These are phyloP conservation scores for Zygoascus biomembranicola DNA, from an alignment of 805 yeast species.

Conservation along the genomic window DNA sequence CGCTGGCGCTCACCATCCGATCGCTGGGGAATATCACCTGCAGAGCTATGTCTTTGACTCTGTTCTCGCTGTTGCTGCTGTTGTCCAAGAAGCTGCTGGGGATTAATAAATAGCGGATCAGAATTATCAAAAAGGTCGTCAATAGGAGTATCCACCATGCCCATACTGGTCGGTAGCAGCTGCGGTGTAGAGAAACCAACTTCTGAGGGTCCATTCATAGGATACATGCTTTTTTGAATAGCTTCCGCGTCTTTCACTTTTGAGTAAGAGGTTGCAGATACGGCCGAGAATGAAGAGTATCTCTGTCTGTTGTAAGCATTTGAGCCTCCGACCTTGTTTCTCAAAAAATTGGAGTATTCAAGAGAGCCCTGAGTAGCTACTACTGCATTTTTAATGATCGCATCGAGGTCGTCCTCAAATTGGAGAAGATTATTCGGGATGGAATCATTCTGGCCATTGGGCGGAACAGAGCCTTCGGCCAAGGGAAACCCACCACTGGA, in stretches of 20 bases:
- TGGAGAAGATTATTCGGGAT: not conserved
- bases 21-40: not conserved
- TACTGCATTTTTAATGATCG: slow-evolving; percentile 1
- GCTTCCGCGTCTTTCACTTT: slow-evolving; percentile 36
- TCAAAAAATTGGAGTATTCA: slow-evolving; percentile 9
- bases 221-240: slow-evolving; percentile 7
- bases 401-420: not conserved
- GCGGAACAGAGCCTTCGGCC: not conserved
- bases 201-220: slow-evolving; percentile 45
- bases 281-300: slow-evolving; percentile 52
- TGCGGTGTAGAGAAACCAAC: slow-evolving; percentile 83
- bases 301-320: slow-evolving; percentile 9
- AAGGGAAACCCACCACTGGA: not conserved
- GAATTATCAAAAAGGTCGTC: slow-evolving; percentile 45
- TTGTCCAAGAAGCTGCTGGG: slow-evolving; percentile 16
- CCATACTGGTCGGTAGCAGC: slow-evolving; percentile 51
- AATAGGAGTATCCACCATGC: slow-evolving; percentile 28
- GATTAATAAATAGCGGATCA: slow-evolving; percentile 21
- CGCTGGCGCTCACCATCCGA: not conserved
- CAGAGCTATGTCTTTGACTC: slow-evolving; percentile 15
- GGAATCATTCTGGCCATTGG: not conserved
- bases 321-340: not conserved
- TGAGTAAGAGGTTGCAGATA: slow-evolving; percentile 51
- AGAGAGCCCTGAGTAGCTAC: not conserved
- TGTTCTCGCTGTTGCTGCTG: slow-evolving; percentile 4